These are phyloP conservation scores for Martiniozyma abietophila DNA, from an alignment of 805 yeast species.

Conservation along the genomic window DNA sequence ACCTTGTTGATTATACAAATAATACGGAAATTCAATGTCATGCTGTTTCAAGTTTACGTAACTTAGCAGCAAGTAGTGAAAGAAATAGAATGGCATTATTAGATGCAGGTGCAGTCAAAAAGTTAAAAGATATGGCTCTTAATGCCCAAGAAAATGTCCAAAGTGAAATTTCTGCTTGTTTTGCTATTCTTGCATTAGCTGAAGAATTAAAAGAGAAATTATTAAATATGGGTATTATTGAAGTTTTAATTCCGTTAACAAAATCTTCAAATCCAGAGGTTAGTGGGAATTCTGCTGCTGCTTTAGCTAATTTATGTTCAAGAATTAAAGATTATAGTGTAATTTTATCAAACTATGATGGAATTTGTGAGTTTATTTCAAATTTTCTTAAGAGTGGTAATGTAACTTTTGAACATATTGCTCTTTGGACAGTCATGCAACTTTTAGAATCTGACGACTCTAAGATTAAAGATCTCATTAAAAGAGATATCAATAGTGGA, in stretches of 20 bases:
- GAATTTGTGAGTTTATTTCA: conserved; percentile 74
- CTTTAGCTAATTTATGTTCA: conserved; percentile 90
- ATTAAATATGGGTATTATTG: conserved; percentile 74
- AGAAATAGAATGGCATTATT: conserved; percentile 84
- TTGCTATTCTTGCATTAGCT: conserved; percentile 92
- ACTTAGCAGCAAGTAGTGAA: conserved; percentile 92
- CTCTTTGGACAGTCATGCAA: conserved; percentile 93
- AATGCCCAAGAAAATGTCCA: conserved; percentile 87
- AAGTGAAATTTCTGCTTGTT: conserved; percentile 92
- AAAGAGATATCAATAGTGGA: conserved; percentile 25
- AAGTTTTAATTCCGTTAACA: conserved; percentile 87
- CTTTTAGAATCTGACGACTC: conserved; percentile 77
- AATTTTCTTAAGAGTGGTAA: conserved; percentile 76
- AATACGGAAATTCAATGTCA: conserved; percentile 97
- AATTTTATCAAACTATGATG: conserved; percentile 81
- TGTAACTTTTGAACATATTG: conserved; percentile 95
- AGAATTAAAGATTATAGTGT: conserved; percentile 77
- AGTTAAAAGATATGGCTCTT: conserved; percentile 81
- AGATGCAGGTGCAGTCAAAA: conserved; percentile 92
- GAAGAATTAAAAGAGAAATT: conserved; percentile 86
- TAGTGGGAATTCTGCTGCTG: conserved; percentile 98
- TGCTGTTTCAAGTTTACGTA: conserved; percentile 91
- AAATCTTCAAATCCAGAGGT: conserved; percentile 84
- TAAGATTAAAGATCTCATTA: conserved; percentile 37
- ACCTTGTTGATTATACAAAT: conserved; percentile 71